Evolutionary conservation across 345 rosid genomes (phyloP), one percentile per base, ranked within the genome.

Genomic region (Toxicodendron radicans): DNA sequence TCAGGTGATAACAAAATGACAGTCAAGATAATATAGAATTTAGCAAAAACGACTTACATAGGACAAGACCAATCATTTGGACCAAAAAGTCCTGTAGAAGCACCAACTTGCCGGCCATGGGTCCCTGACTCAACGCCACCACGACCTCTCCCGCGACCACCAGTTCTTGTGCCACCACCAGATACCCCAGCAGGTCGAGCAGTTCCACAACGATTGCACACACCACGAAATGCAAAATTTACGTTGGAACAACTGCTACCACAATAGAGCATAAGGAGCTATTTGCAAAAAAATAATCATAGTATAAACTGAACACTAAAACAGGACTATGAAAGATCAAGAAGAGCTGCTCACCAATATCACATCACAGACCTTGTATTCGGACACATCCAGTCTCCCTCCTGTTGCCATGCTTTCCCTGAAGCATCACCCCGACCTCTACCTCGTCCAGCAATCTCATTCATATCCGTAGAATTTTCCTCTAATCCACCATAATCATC

Each of bases 301-400:
- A 69, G 62, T 14, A 79, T 5, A 12, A 56, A 71, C 27, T 16
- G n/a, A 52, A 63, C 41, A 48, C 24, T 2, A 63, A n/a, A 30
- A 45, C 43, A 68, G 49, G 33, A 33, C 66, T 71, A 78, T 54
- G 83, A 78, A 83, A 81, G 92, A 87, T 87, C 86, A 89, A 88
- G 97, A 87, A 82, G 87, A 85, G 98, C 90, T 79, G 97, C 99
- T 95, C 98, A 93, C 99, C 98, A 78, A 92, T 89, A 66, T 96
- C 94, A 93, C 86, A 95, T 87, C 98, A 95, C 98, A 93, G 97
- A 93, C 99, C 99, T 95, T 93, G 98, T 91, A 93, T 95, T 95
- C 41, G 98, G 95, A 86, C 99, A 95, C 80, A 84, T 68, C 99
- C 99, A 95, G 79, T 95, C 98, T 79, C 98, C 99, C 7, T 95